phyloP scores from a whole-genome alignment of 1,284 basidiomycete species.

The Malassezia sp. region DNA sequence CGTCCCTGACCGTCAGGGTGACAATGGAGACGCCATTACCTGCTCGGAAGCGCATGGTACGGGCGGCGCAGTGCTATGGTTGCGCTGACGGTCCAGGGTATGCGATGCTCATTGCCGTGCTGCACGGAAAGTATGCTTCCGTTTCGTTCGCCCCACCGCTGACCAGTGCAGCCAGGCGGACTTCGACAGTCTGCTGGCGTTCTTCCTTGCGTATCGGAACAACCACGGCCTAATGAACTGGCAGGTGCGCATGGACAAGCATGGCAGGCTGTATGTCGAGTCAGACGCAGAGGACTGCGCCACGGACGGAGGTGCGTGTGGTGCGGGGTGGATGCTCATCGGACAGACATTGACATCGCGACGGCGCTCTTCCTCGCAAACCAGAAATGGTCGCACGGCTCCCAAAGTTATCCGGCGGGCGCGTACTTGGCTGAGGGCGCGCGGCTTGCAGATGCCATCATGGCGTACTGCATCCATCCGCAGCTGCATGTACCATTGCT shows the following conservation, averaged over 20 bases:
- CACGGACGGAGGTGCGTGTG: constrained; percentile 27
- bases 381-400: constrained; percentile 21
- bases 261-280: constrained; percentile 21
- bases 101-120: constrained; percentile 35
- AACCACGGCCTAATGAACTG: constrained; percentile 34
- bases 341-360: constrained; percentile 33
- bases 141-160: too few species aligned
- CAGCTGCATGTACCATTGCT: constrained; percentile 25
- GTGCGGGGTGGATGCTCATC: background rate
- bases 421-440: constrained; percentile 24
- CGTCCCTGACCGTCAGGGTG: constrained; percentile 11
- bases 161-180: constrained; percentile 18
- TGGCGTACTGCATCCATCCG: constrained; percentile 26
- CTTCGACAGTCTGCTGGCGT: constrained; percentile 29
- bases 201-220: constrained; percentile 30
- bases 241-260: constrained; percentile 24
- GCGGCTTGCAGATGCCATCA: constrained; percentile 16
- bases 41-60: constrained; percentile 37
- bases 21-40: constrained; percentile 38
- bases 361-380: constrained; percentile 27
- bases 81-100: constrained; percentile 17
- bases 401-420: constrained; percentile 14
- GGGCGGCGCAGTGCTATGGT: too few species aligned
- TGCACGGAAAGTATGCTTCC: constrained; percentile 23
- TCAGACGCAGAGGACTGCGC: constrained; percentile 29